These are phyloP conservation scores for Ceratobasidium sp. DNA, from an alignment of 1,284 basidiomycete species.

Conservation along the genomic window DNA sequence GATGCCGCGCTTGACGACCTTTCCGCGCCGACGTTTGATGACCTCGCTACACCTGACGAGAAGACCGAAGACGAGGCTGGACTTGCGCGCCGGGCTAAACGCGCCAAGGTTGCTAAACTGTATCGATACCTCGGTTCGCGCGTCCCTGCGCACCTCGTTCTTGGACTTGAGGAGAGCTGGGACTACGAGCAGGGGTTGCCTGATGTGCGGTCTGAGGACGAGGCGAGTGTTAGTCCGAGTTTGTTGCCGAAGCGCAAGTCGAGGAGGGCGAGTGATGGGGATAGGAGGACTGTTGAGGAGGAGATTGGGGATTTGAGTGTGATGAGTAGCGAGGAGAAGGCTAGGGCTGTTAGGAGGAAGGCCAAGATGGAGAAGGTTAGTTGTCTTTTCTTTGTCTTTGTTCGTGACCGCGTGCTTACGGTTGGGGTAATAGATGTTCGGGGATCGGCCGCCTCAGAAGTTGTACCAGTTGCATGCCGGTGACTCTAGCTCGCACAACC, in stretches of 20 bases:
- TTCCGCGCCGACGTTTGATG: constrained; percentile 38
- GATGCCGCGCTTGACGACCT: constrained; percentile 8
- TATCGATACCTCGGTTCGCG: constrained; percentile 84
- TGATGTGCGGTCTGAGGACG: constrained; percentile 48
- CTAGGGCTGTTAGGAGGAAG: constrained; percentile 76
- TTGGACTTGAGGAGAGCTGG: constrained; percentile 61
- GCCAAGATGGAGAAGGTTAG: constrained; percentile 86
- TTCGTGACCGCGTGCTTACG: constrained; percentile 33
- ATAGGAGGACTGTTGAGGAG: constrained; percentile 41
- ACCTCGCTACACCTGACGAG: background rate
- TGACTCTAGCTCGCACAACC: constrained; percentile 59
- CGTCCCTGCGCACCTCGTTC: constrained; percentile 76
- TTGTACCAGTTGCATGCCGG: constrained; percentile 74
- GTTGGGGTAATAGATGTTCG: constrained; percentile 72
- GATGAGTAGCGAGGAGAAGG: constrained; percentile 61
- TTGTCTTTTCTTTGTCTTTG: constrained; percentile 49
- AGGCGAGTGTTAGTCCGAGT: constrained; percentile 50
- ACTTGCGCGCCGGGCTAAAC: constrained; percentile 72
- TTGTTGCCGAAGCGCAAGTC: constrained; percentile 22
- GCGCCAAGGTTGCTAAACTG: constrained; percentile 80
- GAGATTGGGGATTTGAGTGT: constrained; percentile 54
- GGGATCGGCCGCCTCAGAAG: constrained; percentile 78
- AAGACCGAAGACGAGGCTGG: constrained; percentile 56
- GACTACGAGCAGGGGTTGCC: constrained; percentile 58
- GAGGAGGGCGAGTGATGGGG: constrained; percentile 38